Conservation (phyloP, 768 basidiomycete genomes). For the Lentinula guzmanii region DNA sequence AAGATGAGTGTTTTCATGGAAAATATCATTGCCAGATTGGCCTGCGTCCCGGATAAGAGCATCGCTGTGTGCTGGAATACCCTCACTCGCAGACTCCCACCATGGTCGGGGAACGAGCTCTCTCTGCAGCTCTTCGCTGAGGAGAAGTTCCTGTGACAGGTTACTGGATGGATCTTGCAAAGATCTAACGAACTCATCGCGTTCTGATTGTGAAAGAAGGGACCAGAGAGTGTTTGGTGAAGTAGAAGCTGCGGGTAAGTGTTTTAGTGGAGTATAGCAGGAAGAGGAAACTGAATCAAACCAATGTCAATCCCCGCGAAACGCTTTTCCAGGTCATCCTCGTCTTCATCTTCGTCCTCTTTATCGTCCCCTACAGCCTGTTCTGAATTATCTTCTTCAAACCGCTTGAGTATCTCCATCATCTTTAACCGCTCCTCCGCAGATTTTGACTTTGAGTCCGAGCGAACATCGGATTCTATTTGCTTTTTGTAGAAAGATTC, state of each 20-base stretch:
- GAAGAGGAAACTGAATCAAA: slow-evolving; percentile 20
- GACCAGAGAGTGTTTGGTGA: slow-evolving; percentile 56
- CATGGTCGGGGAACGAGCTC: slow-evolving; percentile 52
- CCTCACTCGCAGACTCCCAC: slow-evolving; percentile 50
- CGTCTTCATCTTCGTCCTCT: slow-evolving; percentile 23
- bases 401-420: slow-evolving; percentile 63
- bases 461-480: slow-evolving; percentile 56
- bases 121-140: slow-evolving; percentile 47
- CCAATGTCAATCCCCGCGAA: slow-evolving; percentile 59
- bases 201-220: slow-evolving; percentile 54
- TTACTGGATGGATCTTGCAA: slow-evolving; percentile 59
- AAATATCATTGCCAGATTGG: slow-evolving; percentile 7
- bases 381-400: slow-evolving; percentile 54
- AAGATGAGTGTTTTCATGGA: slow-evolving; percentile 22
- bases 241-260: slow-evolving; percentile 18
- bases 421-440: slow-evolving; percentile 56
- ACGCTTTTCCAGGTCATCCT: slow-evolving; percentile 40
- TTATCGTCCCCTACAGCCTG: slow-evolving; percentile 19
- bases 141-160: slow-evolving; percentile 52
- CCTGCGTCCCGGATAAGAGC: too few relatives aligned
- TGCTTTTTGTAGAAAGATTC: slow-evolving; percentile 79
- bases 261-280: not conserved
- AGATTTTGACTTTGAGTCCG: slow-evolving; percentile 42
- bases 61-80: not conserved
- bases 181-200: slow-evolving; percentile 50